Base-by-base conservation (phyloP, 805 yeast species). In the Cyberlindnera maritima region DNA sequence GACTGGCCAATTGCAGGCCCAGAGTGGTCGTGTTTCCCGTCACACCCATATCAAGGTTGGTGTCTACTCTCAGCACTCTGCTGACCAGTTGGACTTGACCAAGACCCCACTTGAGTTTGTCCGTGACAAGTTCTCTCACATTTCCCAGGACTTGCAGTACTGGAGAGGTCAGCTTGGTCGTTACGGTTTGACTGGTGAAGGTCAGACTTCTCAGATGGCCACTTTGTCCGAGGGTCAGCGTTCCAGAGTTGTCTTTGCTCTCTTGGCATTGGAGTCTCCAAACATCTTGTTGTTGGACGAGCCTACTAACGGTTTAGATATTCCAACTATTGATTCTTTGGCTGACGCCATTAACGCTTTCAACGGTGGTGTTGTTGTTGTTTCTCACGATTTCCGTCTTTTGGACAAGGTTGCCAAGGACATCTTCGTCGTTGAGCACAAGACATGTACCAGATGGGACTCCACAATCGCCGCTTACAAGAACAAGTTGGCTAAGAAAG, bases 231-330 rank as follows among this genome's bases (percentile, higher is more conserved):
- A 94, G 78, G 99, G 99, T 70, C 99, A 94, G 79, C 87, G 98
- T 76, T 92, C 98, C 56, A 85, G 99, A 74, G 99, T 94, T 58
- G 99, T 94, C 47, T 94, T 94, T 65, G 98, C 98, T 11, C 76
- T 94, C 58, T 80, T 94, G 64, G 99, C 99, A 43, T 77, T 94
- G 58, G 97, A 94, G 74, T 75, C 87, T 54, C 99, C 99, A 64
- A 94, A 94, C 73, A 88, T 94, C 69, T 76, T 94, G 62, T 75
- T 94, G 66, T 77, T 94, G 73, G 99, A 94, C 77, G 99, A 94
- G 84, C 99, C 99, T 81, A 94, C 99, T 58, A 94, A 94, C 80
- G 98, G 98, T 79, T 78, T 94, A 71, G 99, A 94, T 77, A 92
- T 94, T 62, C 90, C 97, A 64, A 91, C 99, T 43, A 94, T 94